Conservation (phyloP, 768 basidiomycete genomes). For the Lentinula aciculospora region DNA sequence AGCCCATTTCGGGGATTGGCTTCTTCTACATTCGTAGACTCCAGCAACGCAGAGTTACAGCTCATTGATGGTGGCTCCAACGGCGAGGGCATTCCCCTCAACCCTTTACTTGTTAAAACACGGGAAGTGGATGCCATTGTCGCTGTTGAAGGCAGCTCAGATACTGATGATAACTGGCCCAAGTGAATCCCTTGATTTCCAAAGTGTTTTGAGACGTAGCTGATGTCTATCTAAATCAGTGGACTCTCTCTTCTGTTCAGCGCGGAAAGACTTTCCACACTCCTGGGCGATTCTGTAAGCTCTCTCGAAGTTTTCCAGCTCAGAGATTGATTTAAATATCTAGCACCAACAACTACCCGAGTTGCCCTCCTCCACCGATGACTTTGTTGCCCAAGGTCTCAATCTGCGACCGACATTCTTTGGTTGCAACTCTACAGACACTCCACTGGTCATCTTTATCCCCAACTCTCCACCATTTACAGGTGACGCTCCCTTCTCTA, state of each 20-base stretch:
- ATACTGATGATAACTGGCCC: constrained; percentile 56
- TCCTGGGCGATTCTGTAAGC: background rate
- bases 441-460: constrained; percentile 61
- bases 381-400: constrained; percentile 55
- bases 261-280: constrained; percentile 3
- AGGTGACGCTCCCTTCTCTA: constrained; percentile 57
- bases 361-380: constrained; percentile 43
- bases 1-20: constrained; percentile 51
- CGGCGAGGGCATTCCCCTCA: constrained; percentile 64
- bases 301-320: background rate
- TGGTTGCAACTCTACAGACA: constrained; percentile 56
- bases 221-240: background rate
- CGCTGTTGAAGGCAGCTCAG: constrained; percentile 63
- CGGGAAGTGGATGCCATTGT: constrained; percentile 72
- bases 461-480: constrained; percentile 71
- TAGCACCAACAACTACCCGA: constrained; percentile 59
- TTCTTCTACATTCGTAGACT: constrained; percentile 44
- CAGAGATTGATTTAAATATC: constrained; percentile 26
- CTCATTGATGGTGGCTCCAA: constrained; percentile 73
- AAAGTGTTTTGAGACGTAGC: background rate
- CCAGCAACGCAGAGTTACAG: constrained; percentile 45
- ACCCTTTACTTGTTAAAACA: constrained; percentile 63
- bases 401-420: constrained; percentile 74
- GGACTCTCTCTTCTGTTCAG: background rate
- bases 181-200: constrained; percentile 41